Percentiles rank a stretch among this genome's conserved stretches.
These are phyloP conservation scores for Moricandia arvensis DNA, from an alignment of 345 rosid genomes.

Conservation along the genomic window DNA sequence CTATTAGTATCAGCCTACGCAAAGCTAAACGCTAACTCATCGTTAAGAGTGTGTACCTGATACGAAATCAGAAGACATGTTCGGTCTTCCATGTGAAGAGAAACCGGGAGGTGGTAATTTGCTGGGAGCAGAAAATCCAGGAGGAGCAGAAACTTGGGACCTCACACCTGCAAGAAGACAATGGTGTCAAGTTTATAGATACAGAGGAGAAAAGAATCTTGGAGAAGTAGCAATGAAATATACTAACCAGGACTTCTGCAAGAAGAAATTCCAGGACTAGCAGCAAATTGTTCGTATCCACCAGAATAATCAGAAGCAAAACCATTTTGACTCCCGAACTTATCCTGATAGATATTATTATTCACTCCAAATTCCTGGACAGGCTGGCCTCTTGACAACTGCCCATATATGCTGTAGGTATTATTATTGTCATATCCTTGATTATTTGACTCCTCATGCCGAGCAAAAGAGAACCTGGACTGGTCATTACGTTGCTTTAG, in stretches of 20 bases:
- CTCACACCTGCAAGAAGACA: slow-evolving; percentile 40
- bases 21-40: background rate
- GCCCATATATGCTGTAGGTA: slow-evolving; percentile 38
- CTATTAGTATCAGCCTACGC: background rate
- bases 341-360: slow-evolving; percentile 43
- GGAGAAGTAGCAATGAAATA: background rate
- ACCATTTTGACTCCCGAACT: slow-evolving; percentile 45
- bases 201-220: background rate
- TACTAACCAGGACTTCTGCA: slow-evolving; percentile 63
- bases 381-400: slow-evolving; percentile 42
- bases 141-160: slow-evolving; percentile 75
- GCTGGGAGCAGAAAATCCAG: slow-evolving; percentile 79
- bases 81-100: slow-evolving; percentile 61
- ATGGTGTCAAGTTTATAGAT: background rate
- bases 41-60: slow-evolving; percentile 43
- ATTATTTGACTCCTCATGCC: slow-evolving; percentile 59
- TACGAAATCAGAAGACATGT: slow-evolving; percentile 45
- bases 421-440: slow-evolving; percentile 42
- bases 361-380: slow-evolving; percentile 25
- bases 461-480: slow-evolving; percentile 86
- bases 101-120: slow-evolving; percentile 96
- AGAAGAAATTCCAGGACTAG: slow-evolving; percentile 36
- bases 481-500: slow-evolving; percentile 63
- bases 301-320: slow-evolving; percentile 48
- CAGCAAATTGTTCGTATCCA: slow-evolving; percentile 42